Conservation (phyloP, 352 stramenopile species). For the Phytophthora sp. region DNA sequence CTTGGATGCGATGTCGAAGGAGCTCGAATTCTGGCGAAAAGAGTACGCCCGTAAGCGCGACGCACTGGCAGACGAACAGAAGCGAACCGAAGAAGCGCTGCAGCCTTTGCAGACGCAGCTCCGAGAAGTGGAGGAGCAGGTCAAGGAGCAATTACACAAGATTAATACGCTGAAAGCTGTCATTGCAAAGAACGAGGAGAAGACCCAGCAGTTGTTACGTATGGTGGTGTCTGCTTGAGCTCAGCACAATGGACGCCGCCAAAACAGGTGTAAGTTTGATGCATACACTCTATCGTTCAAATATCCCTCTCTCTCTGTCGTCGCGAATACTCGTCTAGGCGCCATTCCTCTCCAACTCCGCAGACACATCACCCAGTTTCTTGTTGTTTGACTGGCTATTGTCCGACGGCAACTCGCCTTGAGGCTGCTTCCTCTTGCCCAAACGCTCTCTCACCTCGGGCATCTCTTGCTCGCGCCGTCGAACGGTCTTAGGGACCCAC, state of each 20-base stretch:
- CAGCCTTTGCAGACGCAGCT: constrained; percentile 86
- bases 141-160: constrained; percentile 92
- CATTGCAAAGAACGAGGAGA: constrained; percentile 93
- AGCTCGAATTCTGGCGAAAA: constrained; percentile 92
- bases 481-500: constrained; percentile 75
- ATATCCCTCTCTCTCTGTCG: background rate
- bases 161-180: constrained; percentile 92
- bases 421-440: constrained; percentile 39
- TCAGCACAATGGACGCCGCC: no score
- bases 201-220: constrained; percentile 89
- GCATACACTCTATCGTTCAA: constrained; percentile 29
- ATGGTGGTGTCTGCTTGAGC: constrained; percentile 84
- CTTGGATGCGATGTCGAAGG: constrained; percentile 93
- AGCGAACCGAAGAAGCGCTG: constrained; percentile 83
- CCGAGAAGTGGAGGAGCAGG: constrained; percentile 88
- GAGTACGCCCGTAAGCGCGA: constrained; percentile 84
- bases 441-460: constrained; percentile 65
- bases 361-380: no score
- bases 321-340: background rate
- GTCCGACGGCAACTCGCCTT: constrained; percentile 5
- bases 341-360: background rate
- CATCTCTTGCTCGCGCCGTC: constrained; percentile 61
- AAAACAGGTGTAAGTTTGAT: background rate
- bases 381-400: constrained; percentile 1
- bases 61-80: constrained; percentile 84